phyloP scores from a whole-genome alignment of 2,329 filamentous ascomycete genomes.

The Colletotrichum cuscutae region DNA sequence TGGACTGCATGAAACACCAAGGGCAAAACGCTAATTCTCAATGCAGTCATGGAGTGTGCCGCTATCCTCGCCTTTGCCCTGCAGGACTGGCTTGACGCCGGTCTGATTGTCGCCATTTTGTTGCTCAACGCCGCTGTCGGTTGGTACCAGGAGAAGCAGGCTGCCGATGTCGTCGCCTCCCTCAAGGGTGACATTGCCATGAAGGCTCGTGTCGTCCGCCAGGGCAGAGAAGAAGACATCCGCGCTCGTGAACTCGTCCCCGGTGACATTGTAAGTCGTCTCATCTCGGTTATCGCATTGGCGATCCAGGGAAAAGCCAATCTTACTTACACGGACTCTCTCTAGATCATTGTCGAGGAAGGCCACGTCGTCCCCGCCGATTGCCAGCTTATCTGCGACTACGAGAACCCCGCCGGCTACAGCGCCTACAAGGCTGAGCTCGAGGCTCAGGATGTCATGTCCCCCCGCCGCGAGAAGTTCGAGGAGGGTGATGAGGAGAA shows the following conservation, averaged over 20 bases:
- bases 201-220: constrained; percentile 74
- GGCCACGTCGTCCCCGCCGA: constrained; percentile 77
- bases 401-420: constrained; percentile 69
- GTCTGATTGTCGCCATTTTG: constrained; percentile 80
- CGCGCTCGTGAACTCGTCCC: constrained; percentile 80
- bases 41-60: constrained; percentile 77
- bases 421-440: constrained; percentile 60
- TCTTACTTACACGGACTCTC: constrained; percentile 13
- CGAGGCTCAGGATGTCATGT: constrained; percentile 65
- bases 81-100: constrained; percentile 78
- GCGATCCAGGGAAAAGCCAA: not conserved
- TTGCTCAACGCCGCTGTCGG: constrained; percentile 80
- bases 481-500: constrained; percentile 64
- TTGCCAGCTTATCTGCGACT: constrained; percentile 78
- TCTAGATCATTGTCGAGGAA: constrained; percentile 75
- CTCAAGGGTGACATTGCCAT: constrained; percentile 84
- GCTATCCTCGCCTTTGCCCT: constrained; percentile 79
- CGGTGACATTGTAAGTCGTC: constrained; percentile 74
- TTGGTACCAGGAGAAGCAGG: constrained; percentile 86
- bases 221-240: constrained; percentile 75
- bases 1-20: constrained; percentile 24
- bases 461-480: constrained; percentile 53
- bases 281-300: not conserved
- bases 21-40: constrained; percentile 27
- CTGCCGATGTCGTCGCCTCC: constrained; percentile 78